phyloP scores from a whole-genome alignment of 192 early-diverging fungal species.

The Geranomyces variabilis region DNA sequence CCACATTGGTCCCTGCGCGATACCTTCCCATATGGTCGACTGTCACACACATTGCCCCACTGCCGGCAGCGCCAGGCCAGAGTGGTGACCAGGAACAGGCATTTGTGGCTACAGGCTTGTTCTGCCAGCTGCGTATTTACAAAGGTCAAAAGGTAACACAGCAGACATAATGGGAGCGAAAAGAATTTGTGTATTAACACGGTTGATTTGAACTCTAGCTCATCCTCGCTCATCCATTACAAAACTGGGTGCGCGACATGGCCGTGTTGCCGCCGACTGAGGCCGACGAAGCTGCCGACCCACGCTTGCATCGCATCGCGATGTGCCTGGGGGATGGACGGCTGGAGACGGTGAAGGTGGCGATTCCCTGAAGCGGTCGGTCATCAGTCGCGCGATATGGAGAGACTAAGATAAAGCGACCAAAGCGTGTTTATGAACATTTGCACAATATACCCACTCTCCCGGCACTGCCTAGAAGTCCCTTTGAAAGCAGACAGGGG shows the following conservation, averaged over 20 bases:
- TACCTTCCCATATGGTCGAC: conserved; percentile 10
- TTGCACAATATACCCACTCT: too few relatives aligned
- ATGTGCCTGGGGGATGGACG: not conserved
- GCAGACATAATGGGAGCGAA: too few relatives aligned
- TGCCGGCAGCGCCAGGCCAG: not conserved
- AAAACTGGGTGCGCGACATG: not conserved
- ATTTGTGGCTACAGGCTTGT: not conserved
- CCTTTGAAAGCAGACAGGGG: too few relatives aligned
- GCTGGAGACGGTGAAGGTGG: not conserved
- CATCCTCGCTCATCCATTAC: not conserved
- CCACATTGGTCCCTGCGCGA: not conserved
- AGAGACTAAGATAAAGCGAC: too few relatives aligned
- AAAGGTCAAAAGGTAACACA: not conserved
- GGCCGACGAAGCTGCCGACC: not conserved
- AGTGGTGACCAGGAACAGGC: not conserved
- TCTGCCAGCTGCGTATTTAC: conserved; percentile 5
- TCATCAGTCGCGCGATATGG: too few relatives aligned
- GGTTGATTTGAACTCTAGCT: not conserved
- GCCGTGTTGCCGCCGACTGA: too few relatives aligned
- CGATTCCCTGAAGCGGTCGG: too few relatives aligned
- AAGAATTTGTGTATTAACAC: not conserved
- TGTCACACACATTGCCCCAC: not conserved
- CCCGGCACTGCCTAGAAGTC: too few relatives aligned
- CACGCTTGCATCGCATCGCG: not conserved
- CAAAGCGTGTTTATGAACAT: too few relatives aligned